phyloP scores from a whole-genome alignment of 306 rosid genomes.

The Prunus fruticosa region DNA sequence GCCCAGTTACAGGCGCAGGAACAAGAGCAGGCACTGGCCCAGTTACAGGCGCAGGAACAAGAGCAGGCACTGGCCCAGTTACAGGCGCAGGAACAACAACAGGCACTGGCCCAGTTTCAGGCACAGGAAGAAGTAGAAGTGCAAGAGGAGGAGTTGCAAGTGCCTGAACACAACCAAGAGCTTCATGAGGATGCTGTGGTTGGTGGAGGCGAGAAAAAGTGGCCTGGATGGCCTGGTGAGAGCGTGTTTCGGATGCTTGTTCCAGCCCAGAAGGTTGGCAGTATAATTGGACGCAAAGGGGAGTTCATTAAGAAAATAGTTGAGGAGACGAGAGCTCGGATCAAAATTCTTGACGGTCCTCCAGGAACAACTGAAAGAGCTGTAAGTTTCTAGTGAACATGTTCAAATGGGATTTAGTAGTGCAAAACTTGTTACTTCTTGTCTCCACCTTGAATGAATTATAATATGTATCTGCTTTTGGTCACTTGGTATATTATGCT shows the following conservation, averaged over 20 bases:
- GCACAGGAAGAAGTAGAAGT: background rate
- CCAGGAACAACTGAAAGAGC: constrained; percentile 97
- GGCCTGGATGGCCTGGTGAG: constrained; percentile 99
- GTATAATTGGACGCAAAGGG: constrained; percentile 97
- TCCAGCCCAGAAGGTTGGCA: constrained; percentile 93
- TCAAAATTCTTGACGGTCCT: constrained; percentile 97
- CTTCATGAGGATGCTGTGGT: constrained; percentile 41
- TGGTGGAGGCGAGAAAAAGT: constrained; percentile 79
- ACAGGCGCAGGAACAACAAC: constrained; percentile 17
- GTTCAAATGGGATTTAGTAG: constrained; percentile 5
- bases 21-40: constrained; percentile 4
- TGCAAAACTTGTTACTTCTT: background rate
- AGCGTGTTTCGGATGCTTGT: constrained; percentile 95
- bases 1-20: background rate
- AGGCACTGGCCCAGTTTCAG: background rate
- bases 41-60: constrained; percentile 11
- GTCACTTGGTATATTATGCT: background rate
- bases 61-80: constrained; percentile 9
- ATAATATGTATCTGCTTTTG: background rate
- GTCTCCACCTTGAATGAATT: background rate
- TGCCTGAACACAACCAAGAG: constrained; percentile 22
- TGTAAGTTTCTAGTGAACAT: constrained; percentile 52
- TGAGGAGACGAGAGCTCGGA: constrained; percentile 93
- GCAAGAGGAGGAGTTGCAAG: constrained; percentile 8
- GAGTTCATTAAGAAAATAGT: constrained; percentile 89